Base-by-base conservation (phyloP, 495 filamentous ascomycete species). In the Podospora bellae-mahoneyi region DNA sequence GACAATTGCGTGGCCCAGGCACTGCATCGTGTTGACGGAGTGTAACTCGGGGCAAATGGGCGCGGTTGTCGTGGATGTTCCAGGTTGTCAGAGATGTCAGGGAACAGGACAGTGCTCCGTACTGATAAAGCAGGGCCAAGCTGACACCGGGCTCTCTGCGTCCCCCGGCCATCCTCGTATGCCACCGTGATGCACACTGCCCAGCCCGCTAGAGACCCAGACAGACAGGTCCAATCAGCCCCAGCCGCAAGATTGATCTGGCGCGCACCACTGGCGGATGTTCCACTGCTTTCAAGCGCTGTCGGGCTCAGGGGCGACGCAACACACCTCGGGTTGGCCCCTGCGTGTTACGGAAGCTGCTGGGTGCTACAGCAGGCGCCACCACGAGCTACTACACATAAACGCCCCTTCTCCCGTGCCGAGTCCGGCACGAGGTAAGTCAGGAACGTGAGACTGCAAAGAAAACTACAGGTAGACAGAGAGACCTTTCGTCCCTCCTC, bases 61-160 rank as follows among this genome's bases (percentile, higher is more conserved):
- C 27, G 61, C 7, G 10, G 59, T 28, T 30, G 59, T 61, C 26
- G 26, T 18, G 26, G 59, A n/a, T 61, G 56, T 58, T 58, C 23
- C 26, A 32, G 61, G 61, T 26, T 58, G n/a, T 58, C 18, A 19
- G 55, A 19, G n/a, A 58, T 58, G 55, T 58, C 23, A 58, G 55
- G 55, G 55, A 58, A 26, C n/a, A 26, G 18, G 55, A 58, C 55
- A 58, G 55, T 58, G 55, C 55, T 58, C 10, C 48, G n/a, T 61
- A 59, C 53, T 64, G 61, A 68, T 68, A 68, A 68, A 58, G 66
- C 66, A 27, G 18, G n/a, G 39, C 39, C 39, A 6, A 16, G 15
- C 15, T 48, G 39, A 48, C 39, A 32, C 39, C 15, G 23, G 23
- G 23, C 39, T 16, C 39, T 48, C 39, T 16, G 39, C 39, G 39